Percentiles rank a stretch among this genome's conserved stretches.
Evolutionary conservation across 768 basidiomycete genomes (phyloP).

Genomic region (Boletus edulis): DNA sequence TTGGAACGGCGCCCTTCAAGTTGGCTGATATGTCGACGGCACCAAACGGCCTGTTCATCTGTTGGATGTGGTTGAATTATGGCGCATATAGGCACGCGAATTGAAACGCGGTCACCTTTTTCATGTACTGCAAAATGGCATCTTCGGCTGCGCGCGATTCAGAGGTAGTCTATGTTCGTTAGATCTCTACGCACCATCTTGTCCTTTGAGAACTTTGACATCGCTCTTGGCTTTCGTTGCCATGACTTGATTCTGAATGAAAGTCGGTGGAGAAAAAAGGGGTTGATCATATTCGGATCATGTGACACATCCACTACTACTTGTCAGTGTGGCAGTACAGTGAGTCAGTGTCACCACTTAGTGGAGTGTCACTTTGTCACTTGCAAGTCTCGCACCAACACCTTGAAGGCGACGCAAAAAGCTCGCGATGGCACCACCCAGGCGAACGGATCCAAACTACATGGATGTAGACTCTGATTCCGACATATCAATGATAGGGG

Average conservation of each 20-base stretch:
- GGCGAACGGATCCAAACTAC: slow-evolving; percentile 31
- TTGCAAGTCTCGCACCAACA: neutral
- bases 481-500: slow-evolving; percentile 62
- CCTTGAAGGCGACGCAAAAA: neutral
- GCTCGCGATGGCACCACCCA: slow-evolving; percentile 25
- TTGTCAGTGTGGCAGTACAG: too few relatives aligned
- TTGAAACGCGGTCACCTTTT: too few relatives aligned
- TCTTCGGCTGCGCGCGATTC: slow-evolving; percentile 56
- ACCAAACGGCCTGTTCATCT: slow-evolving; percentile 95
- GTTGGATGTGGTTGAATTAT: neutral
- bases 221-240: slow-evolving; percentile 54
- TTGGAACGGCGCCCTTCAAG: slow-evolving; percentile 85
- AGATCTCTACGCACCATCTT: slow-evolving; percentile 49
- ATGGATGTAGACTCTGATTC: slow-evolving; percentile 70
- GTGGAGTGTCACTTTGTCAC: too few relatives aligned
- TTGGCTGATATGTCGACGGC: slow-evolving; percentile 92
- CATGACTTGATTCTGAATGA: slow-evolving; percentile 13
- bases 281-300: too few relatives aligned
- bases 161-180: neutral
- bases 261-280: too few relatives aligned
- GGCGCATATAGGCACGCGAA: slow-evolving; percentile 9
- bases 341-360: too few relatives aligned
- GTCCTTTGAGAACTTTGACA: slow-evolving; percentile 66
- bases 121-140: slow-evolving; percentile 74
- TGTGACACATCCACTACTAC: neutral